A percentile compares a stretch with the other conserved stretches of the same genome.
These are phyloP conservation scores for Blastomyces gilchristii DNA, from an alignment of 2,329 filamentous ascomycete species.

Conservation along the genomic window DNA sequence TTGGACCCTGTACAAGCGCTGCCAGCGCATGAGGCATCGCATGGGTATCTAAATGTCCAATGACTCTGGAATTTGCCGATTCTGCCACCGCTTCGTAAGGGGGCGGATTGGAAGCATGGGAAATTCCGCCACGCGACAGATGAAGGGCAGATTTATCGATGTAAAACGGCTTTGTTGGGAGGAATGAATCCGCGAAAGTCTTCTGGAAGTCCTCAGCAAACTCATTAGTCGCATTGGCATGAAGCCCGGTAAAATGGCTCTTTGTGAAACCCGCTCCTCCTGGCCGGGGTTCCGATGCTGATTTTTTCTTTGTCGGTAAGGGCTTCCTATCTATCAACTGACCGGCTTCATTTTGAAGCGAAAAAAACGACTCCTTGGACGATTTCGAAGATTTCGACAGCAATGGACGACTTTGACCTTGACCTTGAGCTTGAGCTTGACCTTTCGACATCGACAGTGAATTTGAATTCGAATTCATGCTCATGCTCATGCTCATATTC, in stretches of 20 bases:
- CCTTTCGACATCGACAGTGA: background rate
- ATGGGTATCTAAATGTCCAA: conserved; percentile 32
- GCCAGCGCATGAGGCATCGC: conserved; percentile 26
- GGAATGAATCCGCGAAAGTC: conserved; percentile 19
- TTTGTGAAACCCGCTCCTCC: background rate
- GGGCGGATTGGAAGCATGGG: conserved; percentile 33
- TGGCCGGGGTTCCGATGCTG: background rate
- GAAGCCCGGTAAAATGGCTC: background rate
- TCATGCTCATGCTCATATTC: conserved; percentile 34
- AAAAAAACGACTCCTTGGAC: conserved; percentile 19
- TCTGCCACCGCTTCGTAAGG: conserved; percentile 36
- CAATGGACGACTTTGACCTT: conserved; percentile 19
- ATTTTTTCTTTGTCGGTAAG: conserved; percentile 6
- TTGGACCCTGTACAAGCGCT: conserved; percentile 24
- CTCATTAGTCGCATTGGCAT: background rate
- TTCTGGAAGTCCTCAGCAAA: conserved; percentile 15
- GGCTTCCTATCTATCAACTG: background rate
- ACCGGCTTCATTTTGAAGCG: conserved; percentile 7
- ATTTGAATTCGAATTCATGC: conserved; percentile 24
- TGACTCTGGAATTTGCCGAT: conserved; percentile 33
- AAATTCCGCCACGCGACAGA: conserved; percentile 26
- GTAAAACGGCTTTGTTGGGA: conserved; percentile 25
- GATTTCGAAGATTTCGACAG: conserved; percentile 24
- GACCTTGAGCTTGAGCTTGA: conserved; percentile 15
- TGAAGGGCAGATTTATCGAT: conserved; percentile 33